A percentile compares a stretch with the other conserved stretches of the same genome.
Evolutionary conservation across 2,329 filamentous ascomycete species (phyloP).

Genomic region (Ophiostoma pallidulum): DNA sequence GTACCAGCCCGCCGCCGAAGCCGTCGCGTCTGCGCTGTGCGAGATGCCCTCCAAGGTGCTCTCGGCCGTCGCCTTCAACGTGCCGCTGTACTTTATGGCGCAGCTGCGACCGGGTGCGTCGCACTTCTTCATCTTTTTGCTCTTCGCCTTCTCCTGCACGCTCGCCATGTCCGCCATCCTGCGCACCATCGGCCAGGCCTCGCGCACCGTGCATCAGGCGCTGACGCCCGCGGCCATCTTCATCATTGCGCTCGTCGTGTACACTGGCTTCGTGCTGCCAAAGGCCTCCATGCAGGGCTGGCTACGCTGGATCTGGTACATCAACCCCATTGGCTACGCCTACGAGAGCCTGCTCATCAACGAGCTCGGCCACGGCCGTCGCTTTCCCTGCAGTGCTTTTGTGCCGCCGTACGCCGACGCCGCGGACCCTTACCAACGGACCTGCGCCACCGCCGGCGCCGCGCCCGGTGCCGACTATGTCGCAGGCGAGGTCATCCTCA

Average conservation of each 20-base stretch:
- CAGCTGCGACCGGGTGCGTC: conserved; percentile 64
- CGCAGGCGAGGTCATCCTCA: conserved; percentile 38
- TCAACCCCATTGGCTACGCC: conserved; percentile 68
- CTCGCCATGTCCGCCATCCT: conserved; percentile 80
- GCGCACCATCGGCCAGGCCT: conserved; percentile 67
- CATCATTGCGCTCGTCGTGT: conserved; percentile 58
- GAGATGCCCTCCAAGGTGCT: conserved; percentile 74
- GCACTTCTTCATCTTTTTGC: conserved; percentile 75
- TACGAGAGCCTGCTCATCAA: conserved; percentile 77
- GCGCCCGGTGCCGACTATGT: conserved; percentile 31
- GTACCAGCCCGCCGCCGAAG: conserved; percentile 86
- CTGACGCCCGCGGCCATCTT: conserved; percentile 50
- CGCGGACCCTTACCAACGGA: conserved; percentile 33
- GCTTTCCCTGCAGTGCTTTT: conserved; percentile 43
- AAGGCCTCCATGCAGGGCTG: conserved; percentile 63
- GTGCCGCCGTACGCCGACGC: conserved; percentile 34
- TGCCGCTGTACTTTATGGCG: conserved; percentile 79
- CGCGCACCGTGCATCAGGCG: conserved; percentile 57
- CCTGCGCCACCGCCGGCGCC: conserved; percentile 51
- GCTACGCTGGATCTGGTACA: conserved; percentile 74
- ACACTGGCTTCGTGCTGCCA: conserved; percentile 58
- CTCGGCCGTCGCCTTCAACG: conserved; percentile 69
- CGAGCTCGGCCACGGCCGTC: conserved; percentile 57
- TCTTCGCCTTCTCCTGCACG: conserved; percentile 64
- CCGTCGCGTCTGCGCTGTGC: conserved; percentile 72